Conservation (phyloP, 495 filamentous ascomycete genomes). For the Talaromyces trachyspermus region DNA sequence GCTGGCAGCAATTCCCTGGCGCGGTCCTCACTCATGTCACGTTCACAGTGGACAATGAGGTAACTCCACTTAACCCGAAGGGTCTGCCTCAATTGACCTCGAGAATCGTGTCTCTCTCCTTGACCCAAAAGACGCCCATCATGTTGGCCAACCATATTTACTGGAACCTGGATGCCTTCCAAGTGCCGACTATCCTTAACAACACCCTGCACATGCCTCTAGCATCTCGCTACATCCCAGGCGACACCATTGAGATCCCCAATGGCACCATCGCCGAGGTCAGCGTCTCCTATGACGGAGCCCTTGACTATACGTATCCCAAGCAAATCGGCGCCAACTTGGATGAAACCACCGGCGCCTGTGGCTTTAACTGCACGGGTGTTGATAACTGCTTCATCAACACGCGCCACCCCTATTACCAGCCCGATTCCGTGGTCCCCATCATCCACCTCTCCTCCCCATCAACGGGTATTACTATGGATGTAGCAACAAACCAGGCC, state of each 20-base stretch:
- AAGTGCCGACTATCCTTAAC: conserved; percentile 58
- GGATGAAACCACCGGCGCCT: conserved; percentile 50
- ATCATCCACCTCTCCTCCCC: conserved; percentile 52
- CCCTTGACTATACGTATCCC: conserved; percentile 70
- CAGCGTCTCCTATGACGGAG: conserved; percentile 47
- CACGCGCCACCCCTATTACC: conserved; percentile 55
- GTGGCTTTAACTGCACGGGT: conserved; percentile 66
- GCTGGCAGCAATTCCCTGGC: conserved; percentile 70
- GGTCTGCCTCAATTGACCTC: conserved; percentile 40
- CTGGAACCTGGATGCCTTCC: conserved; percentile 84
- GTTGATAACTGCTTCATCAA: conserved; percentile 71
- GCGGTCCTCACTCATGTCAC: conserved; percentile 72
- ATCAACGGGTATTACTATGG: conserved; percentile 60
- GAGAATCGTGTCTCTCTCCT: conserved; percentile 53
- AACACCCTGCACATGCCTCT: conserved; percentile 69
- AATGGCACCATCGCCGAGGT: conserved; percentile 64
- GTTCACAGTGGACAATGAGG: conserved; percentile 49
- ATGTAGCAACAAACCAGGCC: conserved; percentile 67
- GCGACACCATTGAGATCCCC: conserved; percentile 70
- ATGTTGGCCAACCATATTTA: conserved; percentile 80
- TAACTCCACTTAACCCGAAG: conserved; percentile 29
- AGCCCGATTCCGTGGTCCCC: conserved; percentile 51
- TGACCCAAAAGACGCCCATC: conserved; percentile 73
- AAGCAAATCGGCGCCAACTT: conserved; percentile 71
- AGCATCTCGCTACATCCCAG: conserved; percentile 59